Base-by-base conservation (phyloP, 2,329 filamentous ascomycete genomes). In the Colletotrichum tabaci region DNA sequence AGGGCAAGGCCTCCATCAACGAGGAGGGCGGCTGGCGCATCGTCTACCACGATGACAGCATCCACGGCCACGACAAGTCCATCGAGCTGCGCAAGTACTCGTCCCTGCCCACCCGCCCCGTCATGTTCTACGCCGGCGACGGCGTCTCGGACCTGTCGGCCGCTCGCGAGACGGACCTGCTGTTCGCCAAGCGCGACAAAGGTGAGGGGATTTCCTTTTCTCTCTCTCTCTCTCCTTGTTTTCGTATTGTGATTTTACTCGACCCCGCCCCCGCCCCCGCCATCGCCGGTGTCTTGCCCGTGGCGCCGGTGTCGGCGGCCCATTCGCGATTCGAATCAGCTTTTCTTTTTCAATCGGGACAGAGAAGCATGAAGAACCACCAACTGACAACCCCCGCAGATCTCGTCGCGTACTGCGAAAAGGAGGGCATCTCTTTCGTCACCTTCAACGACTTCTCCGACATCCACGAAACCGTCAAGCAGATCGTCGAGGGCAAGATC, bases 51-150 rank as follows among this genome's bases (percentile, higher is more conserved):
- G 95, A 99, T 80, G 94, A 96, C 73, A 94, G 93, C 79, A 88
- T 91, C 70, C 97, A 97, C 77, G 96, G 96, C n/a, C 96, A 99
- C 80, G 96, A 99, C 87, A 99, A 99, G 89, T 95, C 92, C 35
- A 86, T 96, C 65, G 94, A 96, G 80, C 94, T 99, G 77, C 91
- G 94, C 75, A 94, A 94, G 62, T 98, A 98, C 83, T 92, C 92
- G 2, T 87, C 90, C 35, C 86, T 97, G 53, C 91, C 94, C 0
- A 86, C 86, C 42, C 88, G 95, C 52, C 96, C 96, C 2, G 91
- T 90, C 49, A 90, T 98, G 84, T 94, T 98, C 81, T 99, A 99
- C 78, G 96, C 96, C 42, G 96, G 96, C 70, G 96, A 98, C 77
- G 96, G 96, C 60, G 94, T 98, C 5, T 97, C 94, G 3, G 96